A percentile compares a stretch with the other conserved stretches of the same genome.
phyloP scores from a whole-genome alignment of 1,284 basidiomycete genomes.

The Cryptococcus sp. region DNA sequence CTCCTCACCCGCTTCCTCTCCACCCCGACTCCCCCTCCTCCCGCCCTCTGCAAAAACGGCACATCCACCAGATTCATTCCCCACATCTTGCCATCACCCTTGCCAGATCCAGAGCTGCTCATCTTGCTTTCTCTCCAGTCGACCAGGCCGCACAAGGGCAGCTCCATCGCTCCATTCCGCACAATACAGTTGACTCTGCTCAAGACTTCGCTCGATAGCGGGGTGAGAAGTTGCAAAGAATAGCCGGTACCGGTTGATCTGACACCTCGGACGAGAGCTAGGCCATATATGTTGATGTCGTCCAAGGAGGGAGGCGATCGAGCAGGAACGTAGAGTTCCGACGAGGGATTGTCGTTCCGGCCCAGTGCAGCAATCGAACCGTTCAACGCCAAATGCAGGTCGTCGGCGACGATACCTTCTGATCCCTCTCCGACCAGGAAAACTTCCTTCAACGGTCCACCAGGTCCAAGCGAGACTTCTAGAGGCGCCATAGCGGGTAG shows the following conservation, averaged over 20 bases:
- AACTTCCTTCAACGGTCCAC: slow-evolving; percentile 56
- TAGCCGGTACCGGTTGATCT: slow-evolving; percentile 38
- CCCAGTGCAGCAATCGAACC: slow-evolving; percentile 64
- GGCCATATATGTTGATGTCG: slow-evolving; percentile 59
- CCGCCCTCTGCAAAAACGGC: slow-evolving; percentile 71
- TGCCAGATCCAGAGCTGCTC: too few species aligned
- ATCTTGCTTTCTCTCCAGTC: slow-evolving; percentile 53
- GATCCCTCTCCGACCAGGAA: slow-evolving; percentile 62
- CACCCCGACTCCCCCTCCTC: slow-evolving; percentile 53
- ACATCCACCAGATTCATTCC: slow-evolving; percentile 59
- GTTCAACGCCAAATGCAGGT: slow-evolving; percentile 67
- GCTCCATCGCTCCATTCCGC: slow-evolving; percentile 73
- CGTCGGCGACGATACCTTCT: slow-evolving; percentile 65
- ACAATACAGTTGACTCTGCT: slow-evolving; percentile 54
- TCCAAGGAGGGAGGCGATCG: slow-evolving; percentile 54
- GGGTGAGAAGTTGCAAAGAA: slow-evolving; percentile 63
- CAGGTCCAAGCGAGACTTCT: slow-evolving; percentile 54
- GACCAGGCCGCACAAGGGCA: slow-evolving; percentile 81
- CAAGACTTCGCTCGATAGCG: slow-evolving; percentile 55
- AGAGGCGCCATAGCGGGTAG: slow-evolving; percentile 65
- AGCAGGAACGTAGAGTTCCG: slow-evolving; percentile 55
- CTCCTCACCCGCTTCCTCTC: slow-evolving; percentile 69
- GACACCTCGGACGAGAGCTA: slow-evolving; percentile 66
- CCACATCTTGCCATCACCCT: slow-evolving; percentile 37
- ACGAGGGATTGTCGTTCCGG: not conserved